Conservation (phyloP, 176 grass and related monocot species). For the Carex cristatella region DNA sequence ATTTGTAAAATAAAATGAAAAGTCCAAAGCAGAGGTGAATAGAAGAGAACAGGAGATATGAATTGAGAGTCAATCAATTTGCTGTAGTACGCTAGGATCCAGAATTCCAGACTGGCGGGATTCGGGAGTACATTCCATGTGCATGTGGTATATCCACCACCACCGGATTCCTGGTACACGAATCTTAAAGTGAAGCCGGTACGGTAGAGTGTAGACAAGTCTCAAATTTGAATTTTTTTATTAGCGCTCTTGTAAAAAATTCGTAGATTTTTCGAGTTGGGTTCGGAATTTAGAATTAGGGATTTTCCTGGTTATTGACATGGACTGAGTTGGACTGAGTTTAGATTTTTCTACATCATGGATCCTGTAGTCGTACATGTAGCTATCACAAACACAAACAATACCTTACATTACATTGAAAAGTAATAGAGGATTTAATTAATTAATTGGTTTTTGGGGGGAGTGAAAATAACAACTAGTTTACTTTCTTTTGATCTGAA, state of each 20-base stretch:
- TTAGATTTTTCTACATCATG: not conserved
- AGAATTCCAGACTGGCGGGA: conserved; percentile 7
- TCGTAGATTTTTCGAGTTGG: not conserved
- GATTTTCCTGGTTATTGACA: too few relatives aligned
- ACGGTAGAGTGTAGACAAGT: not conserved
- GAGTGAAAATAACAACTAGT: too few relatives aligned
- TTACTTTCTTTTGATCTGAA: too few relatives aligned
- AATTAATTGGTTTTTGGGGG: too few relatives aligned
- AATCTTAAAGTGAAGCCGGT: not conserved
- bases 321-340: not conserved
- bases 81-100: not conserved
- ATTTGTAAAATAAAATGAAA: too few relatives aligned
- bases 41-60: too few relatives aligned
- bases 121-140: not conserved
- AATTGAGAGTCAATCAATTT: not conserved
- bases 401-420: not conserved
- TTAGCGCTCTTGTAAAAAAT: not conserved
- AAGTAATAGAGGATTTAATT: not conserved
- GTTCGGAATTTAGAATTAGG: not conserved
- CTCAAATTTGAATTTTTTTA: not conserved
- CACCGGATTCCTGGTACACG: not conserved
- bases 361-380: not conserved
- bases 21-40: too few relatives aligned
- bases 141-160: not conserved
- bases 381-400: not conserved